These are phyloP conservation scores for Thelonectria blattea DNA, from an alignment of 2,329 filamentous ascomycete species.

Conservation along the genomic window DNA sequence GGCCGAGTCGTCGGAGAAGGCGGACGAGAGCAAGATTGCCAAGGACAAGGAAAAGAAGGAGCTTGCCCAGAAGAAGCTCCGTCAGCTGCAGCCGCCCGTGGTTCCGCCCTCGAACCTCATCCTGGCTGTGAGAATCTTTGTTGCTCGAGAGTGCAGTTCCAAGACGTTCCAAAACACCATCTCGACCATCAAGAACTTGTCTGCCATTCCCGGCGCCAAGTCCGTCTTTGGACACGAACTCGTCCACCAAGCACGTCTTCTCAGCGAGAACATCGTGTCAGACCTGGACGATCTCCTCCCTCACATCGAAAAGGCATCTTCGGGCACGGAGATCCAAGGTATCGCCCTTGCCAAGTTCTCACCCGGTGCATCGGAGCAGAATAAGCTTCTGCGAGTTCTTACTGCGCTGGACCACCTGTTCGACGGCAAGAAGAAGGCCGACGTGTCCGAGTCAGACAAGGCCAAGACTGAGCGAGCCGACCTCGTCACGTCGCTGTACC, in stretches of 20 bases:
- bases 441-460: slow-evolving; percentile 56
- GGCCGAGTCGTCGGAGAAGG: slow-evolving; percentile 38
- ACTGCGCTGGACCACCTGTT: slow-evolving; percentile 97
- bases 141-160: slow-evolving; percentile 93
- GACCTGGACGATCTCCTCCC: slow-evolving; percentile 86
- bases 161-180: slow-evolving; percentile 98
- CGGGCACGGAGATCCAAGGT: slow-evolving; percentile 93
- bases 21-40: slow-evolving; percentile 32
- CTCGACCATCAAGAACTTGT: slow-evolving; percentile 98
- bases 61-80: slow-evolving; percentile 55
- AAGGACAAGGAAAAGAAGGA: slow-evolving; percentile 48
- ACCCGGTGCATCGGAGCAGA: slow-evolving; percentile 92
- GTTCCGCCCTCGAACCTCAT: slow-evolving; percentile 89
- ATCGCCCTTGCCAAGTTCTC: slow-evolving; percentile 95
- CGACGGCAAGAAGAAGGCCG: slow-evolving; percentile 75
- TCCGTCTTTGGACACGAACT: slow-evolving; percentile 92
- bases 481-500: slow-evolving; percentile 85
- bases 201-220: slow-evolving; percentile 88
- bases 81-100: slow-evolving; percentile 76
- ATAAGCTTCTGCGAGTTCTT: slow-evolving; percentile 89
- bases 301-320: slow-evolving; percentile 85
- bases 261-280: slow-evolving; percentile 83
- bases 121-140: slow-evolving; percentile 94
- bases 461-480: slow-evolving; percentile 75
- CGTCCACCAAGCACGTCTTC: slow-evolving; percentile 80